Evolutionary conservation across 1,284 basidiomycete species (phyloP).

Genomic region (Cryptococcus hybrid): DNA sequence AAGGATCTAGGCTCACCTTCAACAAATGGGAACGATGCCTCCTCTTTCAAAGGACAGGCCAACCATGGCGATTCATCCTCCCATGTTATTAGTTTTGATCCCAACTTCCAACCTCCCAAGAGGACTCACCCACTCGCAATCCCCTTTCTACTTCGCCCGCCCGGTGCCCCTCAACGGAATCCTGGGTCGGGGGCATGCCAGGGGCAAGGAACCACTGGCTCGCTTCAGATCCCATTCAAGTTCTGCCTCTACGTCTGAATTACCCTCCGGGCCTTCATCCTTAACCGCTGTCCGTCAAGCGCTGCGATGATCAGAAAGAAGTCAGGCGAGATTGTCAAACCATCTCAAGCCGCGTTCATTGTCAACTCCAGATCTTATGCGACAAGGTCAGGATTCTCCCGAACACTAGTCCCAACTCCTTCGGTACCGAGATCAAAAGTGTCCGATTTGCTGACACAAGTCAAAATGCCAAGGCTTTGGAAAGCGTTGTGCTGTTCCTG

Average conservation of each 20-base stretch:
- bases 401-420: conserved; percentile 18
- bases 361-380: conserved; percentile 48
- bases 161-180: neutral
- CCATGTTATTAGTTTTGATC: neutral
- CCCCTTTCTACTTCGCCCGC: conserved; percentile 11
- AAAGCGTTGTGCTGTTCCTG: conserved; percentile 49
- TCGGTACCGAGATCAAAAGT: conserved; percentile 37
- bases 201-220: conserved; percentile 3
- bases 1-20: neutral
- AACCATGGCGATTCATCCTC: neutral
- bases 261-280: conserved; percentile 1
- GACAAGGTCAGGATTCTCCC: conserved; percentile 21
- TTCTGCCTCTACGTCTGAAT: conserved; percentile 21
- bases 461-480: conserved; percentile 41
- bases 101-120: neutral
- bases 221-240: conserved; percentile 16
- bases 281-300: conserved; percentile 14
- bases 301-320: conserved; percentile 49
- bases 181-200: neutral
- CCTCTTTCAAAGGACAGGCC: too few relatives aligned
- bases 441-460: conserved; percentile 46
- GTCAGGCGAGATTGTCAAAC: conserved; percentile 51
- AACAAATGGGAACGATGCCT: too few relatives aligned
- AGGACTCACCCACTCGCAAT: neutral
- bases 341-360: conserved; percentile 48